Evolutionary conservation across 805 yeast genomes (phyloP).

Genomic region (Torulaspora franciscae): DNA sequence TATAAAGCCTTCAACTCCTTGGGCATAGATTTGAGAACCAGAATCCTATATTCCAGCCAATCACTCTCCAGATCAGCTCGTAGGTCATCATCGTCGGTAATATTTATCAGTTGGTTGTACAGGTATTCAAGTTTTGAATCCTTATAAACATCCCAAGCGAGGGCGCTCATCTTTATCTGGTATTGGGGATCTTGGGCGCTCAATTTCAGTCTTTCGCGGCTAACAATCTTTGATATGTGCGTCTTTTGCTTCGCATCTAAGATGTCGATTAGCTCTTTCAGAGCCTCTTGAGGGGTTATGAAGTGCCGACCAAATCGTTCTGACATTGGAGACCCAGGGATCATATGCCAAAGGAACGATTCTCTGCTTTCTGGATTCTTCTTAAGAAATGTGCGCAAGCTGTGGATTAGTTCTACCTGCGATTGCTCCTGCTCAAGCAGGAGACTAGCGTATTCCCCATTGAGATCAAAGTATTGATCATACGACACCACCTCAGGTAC

Average conservation of each 20-base stretch:
- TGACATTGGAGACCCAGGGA: conserved; percentile 55
- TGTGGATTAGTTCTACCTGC: conserved; percentile 46
- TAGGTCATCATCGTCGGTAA: conserved; percentile 53
- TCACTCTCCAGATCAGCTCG: conserved; percentile 59
- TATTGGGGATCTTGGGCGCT: conserved; percentile 43
- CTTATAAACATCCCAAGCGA: conserved; percentile 45
- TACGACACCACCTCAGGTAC: conserved; percentile 40
- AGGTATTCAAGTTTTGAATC: conserved; percentile 49
- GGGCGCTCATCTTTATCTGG: conserved; percentile 38
- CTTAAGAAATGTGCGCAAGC: conserved; percentile 44
- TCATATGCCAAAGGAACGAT: conserved; percentile 44
- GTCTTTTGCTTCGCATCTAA: conserved; percentile 40
- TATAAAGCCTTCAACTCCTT: conserved; percentile 37
- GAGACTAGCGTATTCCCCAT: conserved; percentile 43
- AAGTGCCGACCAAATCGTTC: conserved; percentile 47
- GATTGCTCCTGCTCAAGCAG: conserved; percentile 43
- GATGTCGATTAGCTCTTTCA: conserved; percentile 42
- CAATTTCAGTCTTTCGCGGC: conserved; percentile 47
- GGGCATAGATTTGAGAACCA: conserved; percentile 52
- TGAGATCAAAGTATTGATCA: conserved; percentile 39
- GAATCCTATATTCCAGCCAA: conserved; percentile 52
- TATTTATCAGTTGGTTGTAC: conserved; percentile 53
- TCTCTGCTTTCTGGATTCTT: conserved; percentile 40
- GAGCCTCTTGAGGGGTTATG: conserved; percentile 44
- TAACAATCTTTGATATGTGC: conserved; percentile 38